Conservation (phyloP, 2,329 filamentous ascomycete genomes). For the Myriosclerotinia scirpicola region DNA sequence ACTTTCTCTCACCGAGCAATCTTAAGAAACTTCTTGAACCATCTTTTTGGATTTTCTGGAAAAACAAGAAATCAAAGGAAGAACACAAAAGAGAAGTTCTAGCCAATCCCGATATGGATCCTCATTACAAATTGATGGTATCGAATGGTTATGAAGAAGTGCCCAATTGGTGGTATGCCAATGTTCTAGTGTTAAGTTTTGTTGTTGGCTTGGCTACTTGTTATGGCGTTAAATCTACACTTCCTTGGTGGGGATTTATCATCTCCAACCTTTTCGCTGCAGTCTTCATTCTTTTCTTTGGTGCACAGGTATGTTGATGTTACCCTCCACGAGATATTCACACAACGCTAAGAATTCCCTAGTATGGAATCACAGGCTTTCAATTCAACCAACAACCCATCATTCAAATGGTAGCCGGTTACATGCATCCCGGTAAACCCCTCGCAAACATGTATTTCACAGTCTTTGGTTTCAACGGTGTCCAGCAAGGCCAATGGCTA, state of each 20-base stretch:
- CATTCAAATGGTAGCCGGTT: conserved; percentile 50
- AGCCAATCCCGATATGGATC: conserved; percentile 36
- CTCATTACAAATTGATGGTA: conserved; percentile 46
- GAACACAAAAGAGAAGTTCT: conserved; percentile 2
- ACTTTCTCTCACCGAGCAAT: conserved; percentile 29
- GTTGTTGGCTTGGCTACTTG: conserved; percentile 44
- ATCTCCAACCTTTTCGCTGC: conserved; percentile 35
- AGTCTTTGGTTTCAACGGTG: conserved; percentile 59
- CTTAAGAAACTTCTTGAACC: conserved; percentile 27
- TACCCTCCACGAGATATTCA: no score
- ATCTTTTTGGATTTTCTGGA: conserved; percentile 35
- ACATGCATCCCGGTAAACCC: conserved; percentile 55
- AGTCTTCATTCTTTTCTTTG: conserved; percentile 34
- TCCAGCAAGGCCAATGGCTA: conserved; percentile 47
- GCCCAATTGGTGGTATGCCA: conserved; percentile 61
- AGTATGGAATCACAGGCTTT: conserved; percentile 48
- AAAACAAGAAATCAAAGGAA: conserved; percentile 16
- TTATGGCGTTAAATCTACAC: conserved; percentile 57
- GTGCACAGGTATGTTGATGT: conserved; percentile 35
- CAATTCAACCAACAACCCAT: conserved; percentile 49
- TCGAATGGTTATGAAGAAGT: conserved; percentile 49
- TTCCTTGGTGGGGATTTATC: conserved; percentile 36
- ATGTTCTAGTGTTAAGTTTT: conserved; percentile 46
- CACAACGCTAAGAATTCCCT: no score
- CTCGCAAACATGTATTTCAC: conserved; percentile 73